Evolutionary conservation across 2,329 filamentous ascomycete genomes (phyloP), one percentile per base, ranked within the genome.

Genomic region (Aureobasidium musti): DNA sequence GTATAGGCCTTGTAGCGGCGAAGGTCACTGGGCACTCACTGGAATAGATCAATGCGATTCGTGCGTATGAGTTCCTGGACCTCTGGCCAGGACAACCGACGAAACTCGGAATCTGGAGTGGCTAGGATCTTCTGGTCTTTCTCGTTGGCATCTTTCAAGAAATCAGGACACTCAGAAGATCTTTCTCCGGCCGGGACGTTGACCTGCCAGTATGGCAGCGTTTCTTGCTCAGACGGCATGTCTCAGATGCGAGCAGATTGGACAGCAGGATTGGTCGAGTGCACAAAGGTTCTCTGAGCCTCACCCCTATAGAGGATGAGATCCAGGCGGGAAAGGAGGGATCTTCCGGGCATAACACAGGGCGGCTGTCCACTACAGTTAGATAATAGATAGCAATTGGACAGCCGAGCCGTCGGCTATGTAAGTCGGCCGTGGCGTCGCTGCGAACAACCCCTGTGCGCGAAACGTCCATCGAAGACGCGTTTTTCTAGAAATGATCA

Each of bases 11-110:
- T 83, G 75, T 97, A 98, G 50, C 85, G 84, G n/a, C 91, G 83
- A 67, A 97, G 82, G 63, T 95, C 86, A 3, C 87, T 90, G 0
- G 94, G 92, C 1, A 87, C 78, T 23, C 94, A 87, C 72, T 90
- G 88, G 77, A 98, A 96, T 14, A 81, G 80, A 73, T 91, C 88
- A 53, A 97, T 87, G 10, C 84, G 84, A 79, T 96, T 93, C 53
- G 80, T 80, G 19, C 73, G 74, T 67, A 91, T 84, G 69, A 93
- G 82, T 28, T 83, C 76, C 73, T 81, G 82, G 63, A 94, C 90
- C 69, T 89, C 81, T 5, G 83, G 79, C 94, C 94, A 98, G 0
- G 83, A 81, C 73, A 89, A 82, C 59, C 83, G 76, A 60, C 75
- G 77, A 77, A 90, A 95, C 13, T 86, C 78, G 14, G 81, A 76